phyloP scores from a whole-genome alignment of 306 rosid species.

The Castanea crenata region DNA sequence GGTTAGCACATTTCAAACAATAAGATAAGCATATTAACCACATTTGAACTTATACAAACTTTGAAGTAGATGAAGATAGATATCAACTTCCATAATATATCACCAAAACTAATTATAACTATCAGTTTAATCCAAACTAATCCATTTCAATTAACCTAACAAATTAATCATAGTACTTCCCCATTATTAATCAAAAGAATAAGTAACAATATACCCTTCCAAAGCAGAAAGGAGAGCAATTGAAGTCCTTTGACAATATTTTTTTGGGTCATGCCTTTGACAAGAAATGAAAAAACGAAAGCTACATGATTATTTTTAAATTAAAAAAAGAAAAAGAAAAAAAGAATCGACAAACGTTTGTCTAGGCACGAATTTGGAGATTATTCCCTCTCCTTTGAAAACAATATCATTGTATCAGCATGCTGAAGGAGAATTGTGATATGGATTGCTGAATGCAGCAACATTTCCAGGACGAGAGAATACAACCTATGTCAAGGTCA shows the following conservation, averaged over 20 bases:
- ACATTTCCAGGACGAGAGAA: conserved; percentile 52
- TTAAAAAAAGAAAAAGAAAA: too few species aligned
- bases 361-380: not conserved
- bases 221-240: not conserved
- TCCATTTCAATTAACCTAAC: too few species aligned
- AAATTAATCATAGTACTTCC: too few species aligned
- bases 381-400: not conserved
- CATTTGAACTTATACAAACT: too few species aligned
- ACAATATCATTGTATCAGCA: not conserved
- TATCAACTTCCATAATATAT: too few species aligned
- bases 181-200: too few species aligned
- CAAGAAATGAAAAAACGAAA: not conserved
- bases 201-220: not conserved
- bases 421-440: conserved; percentile 30
- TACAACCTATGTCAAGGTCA: conserved; percentile 32
- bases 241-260: not conserved
- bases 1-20: too few species aligned
- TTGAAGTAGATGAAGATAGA: too few species aligned
- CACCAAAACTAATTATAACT: too few species aligned
- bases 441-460: conserved; percentile 37
- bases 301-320: not conserved
- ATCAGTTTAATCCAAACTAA: too few species aligned
- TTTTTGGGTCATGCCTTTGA: not conserved
- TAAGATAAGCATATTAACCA: too few species aligned
- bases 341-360: not conserved